These are phyloP conservation scores for Laburnicola sp. DNA, from an alignment of 2,329 filamentous ascomycete genomes.

Conservation along the genomic window DNA sequence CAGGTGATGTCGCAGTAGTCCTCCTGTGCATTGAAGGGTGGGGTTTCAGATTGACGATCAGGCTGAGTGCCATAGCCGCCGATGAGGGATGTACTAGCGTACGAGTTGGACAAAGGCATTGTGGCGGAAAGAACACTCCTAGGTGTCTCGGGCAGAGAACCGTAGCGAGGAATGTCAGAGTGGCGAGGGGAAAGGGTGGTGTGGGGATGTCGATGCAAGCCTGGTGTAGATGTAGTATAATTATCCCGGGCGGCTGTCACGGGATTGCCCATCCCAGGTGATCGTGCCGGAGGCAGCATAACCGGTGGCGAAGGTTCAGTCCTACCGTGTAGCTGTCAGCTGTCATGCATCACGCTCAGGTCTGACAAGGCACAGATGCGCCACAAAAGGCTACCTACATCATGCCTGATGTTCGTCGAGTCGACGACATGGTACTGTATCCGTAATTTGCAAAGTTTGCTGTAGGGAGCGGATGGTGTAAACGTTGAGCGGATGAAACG, in stretches of 20 bases:
- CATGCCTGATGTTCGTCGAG: slow-evolving; percentile 47
- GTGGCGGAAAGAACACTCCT: slow-evolving; percentile 39
- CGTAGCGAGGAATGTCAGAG: slow-evolving; percentile 40
- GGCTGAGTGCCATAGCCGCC: slow-evolving; percentile 22
- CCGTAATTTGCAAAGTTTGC: slow-evolving; percentile 40
- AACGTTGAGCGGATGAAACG: slow-evolving; percentile 44
- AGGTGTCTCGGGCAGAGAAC: slow-evolving; percentile 42
- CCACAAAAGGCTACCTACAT: slow-evolving; percentile 50
- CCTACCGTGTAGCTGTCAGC: slow-evolving; percentile 45
- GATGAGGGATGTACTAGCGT: slow-evolving; percentile 15
- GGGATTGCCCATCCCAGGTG: slow-evolving; percentile 46
- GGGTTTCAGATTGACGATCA: slow-evolving; percentile 36
- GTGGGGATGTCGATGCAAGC: slow-evolving; percentile 36
- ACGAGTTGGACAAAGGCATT: slow-evolving; percentile 35
- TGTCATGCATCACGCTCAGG: slow-evolving; percentile 41
- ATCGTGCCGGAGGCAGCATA: slow-evolving; percentile 51
- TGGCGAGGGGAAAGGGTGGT: slow-evolving; percentile 41
- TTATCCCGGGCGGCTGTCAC: slow-evolving; percentile 51
- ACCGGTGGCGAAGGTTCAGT: slow-evolving; percentile 52
- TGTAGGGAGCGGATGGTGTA: slow-evolving; percentile 36
- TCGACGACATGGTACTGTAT: slow-evolving; percentile 46
- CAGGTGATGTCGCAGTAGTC: slow-evolving; percentile 66
- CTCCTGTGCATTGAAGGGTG: slow-evolving; percentile 52
- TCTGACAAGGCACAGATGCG: slow-evolving; percentile 40
- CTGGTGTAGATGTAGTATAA: slow-evolving; percentile 48